Evolutionary conservation across 495 filamentous ascomycete genomes (phyloP), one percentile per base, ranked within the genome.

Genomic region (Penicillium cataractarum): DNA sequence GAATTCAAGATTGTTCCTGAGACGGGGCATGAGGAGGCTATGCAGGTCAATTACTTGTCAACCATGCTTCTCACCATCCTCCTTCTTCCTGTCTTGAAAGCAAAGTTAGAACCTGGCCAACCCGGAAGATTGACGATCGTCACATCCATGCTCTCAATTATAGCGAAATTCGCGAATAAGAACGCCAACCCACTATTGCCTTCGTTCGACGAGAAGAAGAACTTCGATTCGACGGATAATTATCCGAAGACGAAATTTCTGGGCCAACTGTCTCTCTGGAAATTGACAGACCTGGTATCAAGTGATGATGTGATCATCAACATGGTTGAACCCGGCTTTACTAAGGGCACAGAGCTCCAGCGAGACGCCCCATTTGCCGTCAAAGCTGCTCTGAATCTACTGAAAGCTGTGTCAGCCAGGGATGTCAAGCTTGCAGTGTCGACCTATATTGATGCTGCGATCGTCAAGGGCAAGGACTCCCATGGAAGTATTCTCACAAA

Each of bases 31-130:
- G 65, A 70, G 50, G 51, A 61, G 24, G 68, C 39, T 31, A 58
- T 78, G 6, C 73, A 74, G 48, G 68, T 74, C 37, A 76, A 76
- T 53, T 70, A 69, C 49, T 70, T 86, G 10, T 80, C 78, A 7
- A 86, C 79, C 0, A 59, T 74, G 8, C 70, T 87, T 0, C 77
- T 87, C 0, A 64, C 77, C 9, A 74, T 82, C 21, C 73, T 85
- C 0, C 69, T 86, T 2, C 72, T 86, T 13, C 83, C 84, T 0
- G 60, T 76, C 17, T 74, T 84, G 13, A 81, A 82, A 61, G 33
- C 35, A 4, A 82, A 79, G 57, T 60, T 63, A 10, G 42, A 57
- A 4, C 21, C 57, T 37, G 67, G 63, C 32, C 39, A 27, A 9
- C 78, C 81, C 0, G 74, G 71, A 0, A 73, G 74, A 8, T 56